These are phyloP conservation scores for Forsythia suspensa DNA, from an alignment of 257 asterid genomes.

Conservation along the genomic window DNA sequence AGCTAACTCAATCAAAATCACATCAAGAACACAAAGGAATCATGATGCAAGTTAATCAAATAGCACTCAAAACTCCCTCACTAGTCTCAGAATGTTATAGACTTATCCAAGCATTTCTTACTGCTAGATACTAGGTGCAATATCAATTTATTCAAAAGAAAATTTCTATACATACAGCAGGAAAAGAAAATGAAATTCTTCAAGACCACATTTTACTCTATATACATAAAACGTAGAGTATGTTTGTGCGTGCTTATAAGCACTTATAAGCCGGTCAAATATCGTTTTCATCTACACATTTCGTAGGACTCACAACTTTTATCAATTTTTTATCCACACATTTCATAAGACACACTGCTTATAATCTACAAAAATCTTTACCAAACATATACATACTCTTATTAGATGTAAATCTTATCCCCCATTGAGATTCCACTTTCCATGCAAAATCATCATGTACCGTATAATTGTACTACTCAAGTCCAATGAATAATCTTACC, in stretches of 20 bases:
- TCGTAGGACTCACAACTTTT: no score
- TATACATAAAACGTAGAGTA: neutral
- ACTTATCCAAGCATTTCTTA: neutral
- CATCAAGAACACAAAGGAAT: neutral
- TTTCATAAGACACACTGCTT: no score
- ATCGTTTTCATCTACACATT: no score
- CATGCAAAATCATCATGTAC: conserved; percentile 7
- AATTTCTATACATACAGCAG: neutral
- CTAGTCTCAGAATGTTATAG: neutral
- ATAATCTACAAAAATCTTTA: no score
- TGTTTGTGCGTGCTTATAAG: no score
- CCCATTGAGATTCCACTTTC: neutral
- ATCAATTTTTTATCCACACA: no score
- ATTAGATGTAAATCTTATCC: neutral
- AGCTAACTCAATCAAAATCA: neutral
- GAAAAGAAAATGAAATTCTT: neutral
- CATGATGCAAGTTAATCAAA: neutral
- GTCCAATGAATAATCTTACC: neutral
- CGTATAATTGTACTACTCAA: neutral
- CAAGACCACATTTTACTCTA: neutral
- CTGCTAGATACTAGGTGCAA: neutral
- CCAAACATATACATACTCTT: no score
- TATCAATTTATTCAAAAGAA: neutral
- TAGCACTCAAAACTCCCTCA: neutral
- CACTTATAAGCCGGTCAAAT: no score